Conservation (phyloP, 2,329 filamentous ascomycete genomes). For the Pestalotiopsis sp. region DNA sequence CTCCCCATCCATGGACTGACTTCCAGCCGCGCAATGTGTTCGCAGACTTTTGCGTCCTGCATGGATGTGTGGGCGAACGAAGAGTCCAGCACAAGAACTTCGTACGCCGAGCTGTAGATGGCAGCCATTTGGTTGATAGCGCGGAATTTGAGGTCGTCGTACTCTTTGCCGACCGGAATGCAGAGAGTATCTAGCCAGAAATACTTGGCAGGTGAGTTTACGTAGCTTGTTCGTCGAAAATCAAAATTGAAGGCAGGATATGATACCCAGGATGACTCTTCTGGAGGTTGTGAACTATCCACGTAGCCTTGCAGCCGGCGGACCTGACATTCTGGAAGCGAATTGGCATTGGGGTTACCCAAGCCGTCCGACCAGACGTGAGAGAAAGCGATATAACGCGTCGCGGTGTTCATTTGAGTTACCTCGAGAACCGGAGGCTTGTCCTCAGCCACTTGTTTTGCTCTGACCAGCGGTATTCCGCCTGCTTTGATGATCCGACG, state of each 20-base stretch:
- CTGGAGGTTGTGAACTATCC: neutral
- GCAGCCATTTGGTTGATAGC: neutral
- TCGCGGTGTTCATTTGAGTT: neutral
- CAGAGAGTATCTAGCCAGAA: constrained; percentile 5
- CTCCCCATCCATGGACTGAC: neutral
- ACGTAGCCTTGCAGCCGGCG: neutral
- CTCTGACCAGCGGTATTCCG: neutral
- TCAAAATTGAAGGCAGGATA: neutral
- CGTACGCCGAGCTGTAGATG: neutral
- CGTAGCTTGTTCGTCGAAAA: neutral
- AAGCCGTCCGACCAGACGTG: constrained; percentile 1
- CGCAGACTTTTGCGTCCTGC: neutral
- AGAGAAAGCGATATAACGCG: neutral
- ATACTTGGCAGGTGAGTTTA: neutral
- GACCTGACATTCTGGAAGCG: neutral
- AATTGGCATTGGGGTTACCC: neutral
- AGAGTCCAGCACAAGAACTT: constrained; percentile 1
- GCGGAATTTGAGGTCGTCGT: neutral
- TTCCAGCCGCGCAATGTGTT: neutral
- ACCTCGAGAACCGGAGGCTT: neutral
- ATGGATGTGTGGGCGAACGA: neutral
- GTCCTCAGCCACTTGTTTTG: neutral
- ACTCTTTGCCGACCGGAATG: neutral
- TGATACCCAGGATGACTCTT: neutral
- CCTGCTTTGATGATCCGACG: neutral